These are phyloP conservation scores for Pythium periplocum DNA, from an alignment of 352 stramenopile genomes.

Conservation along the genomic window DNA sequence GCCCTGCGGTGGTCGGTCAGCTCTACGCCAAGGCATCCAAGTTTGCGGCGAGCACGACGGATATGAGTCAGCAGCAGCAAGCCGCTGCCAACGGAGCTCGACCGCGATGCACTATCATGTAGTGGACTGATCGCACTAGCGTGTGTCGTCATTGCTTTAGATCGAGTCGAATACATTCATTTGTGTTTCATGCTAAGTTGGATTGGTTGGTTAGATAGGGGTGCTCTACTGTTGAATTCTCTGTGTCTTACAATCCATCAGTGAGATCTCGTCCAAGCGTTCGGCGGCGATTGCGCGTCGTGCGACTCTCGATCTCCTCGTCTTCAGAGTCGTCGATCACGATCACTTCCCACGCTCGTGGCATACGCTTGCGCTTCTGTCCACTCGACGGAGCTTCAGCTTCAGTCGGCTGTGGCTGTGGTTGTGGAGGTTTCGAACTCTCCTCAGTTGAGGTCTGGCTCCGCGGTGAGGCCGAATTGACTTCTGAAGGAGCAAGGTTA, in stretches of 20 bases:
- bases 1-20: constrained; percentile 40
- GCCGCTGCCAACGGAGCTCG: constrained; percentile 15
- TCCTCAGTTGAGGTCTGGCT: too few relatives aligned
- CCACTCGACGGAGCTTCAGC: too few relatives aligned
- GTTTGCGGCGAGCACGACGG: constrained; percentile 66
- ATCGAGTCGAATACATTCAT: too few relatives aligned
- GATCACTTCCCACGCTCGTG: constrained; percentile 64
- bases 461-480: too few relatives aligned
- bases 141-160: background rate
- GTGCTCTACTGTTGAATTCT: too few relatives aligned
- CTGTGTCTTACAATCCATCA: constrained; percentile 11
- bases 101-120: constrained; percentile 72
- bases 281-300: constrained; percentile 18
- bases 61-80: constrained; percentile 39
- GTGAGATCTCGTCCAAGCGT: constrained; percentile 10
- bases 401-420: too few relatives aligned
- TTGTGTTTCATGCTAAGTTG: too few relatives aligned
- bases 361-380: constrained; percentile 25
- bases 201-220: too few relatives aligned
- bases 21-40: constrained; percentile 68
- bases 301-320: constrained; percentile 15
- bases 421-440: too few relatives aligned
- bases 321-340: constrained; percentile 74
- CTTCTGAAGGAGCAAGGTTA: too few relatives aligned
- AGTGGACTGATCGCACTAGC: constrained; percentile 12